Base-by-base conservation (phyloP, 2,329 filamentous ascomycete species). In the Cercospora canescens region DNA sequence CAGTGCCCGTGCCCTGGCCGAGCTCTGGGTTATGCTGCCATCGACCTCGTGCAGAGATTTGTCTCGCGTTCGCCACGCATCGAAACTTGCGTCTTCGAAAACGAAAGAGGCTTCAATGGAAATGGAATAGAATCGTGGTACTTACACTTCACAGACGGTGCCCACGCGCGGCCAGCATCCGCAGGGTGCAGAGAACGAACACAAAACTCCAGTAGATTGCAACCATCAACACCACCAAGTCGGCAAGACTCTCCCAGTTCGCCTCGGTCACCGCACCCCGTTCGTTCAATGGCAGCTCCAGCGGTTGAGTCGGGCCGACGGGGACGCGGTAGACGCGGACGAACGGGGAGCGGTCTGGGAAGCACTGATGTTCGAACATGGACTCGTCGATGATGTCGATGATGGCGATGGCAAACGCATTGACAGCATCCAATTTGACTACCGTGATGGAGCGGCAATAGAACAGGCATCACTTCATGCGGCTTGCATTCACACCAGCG, bases 331-430 rank as follows among this genome's bases (percentile, higher is more conserved):
- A 60, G 5, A 48, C 58, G 24, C 32, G 39, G 58, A 60, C 58
- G 58, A 34, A 32, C 32, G 58, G 58, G 9, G 37, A 37, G 28
- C 39, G 58, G 39, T 60, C 39, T 39, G 35, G 52, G 12, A 54
- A 56, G 61, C 24, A 63, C 35, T 30, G 35, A 9, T 56, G 32
- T 48, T 60, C 58, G 28, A 50, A 60, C 61, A 63, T 63, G 26
- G 21, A 26, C 35, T 57, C 6, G 24, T 14, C 1, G 45, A 48
- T 24, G 21, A 14, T 21, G 21, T 24, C 14, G 21, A 26, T 52
- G 45, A 26, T 30, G 45, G 45, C 16, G 45, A 50, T 6, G 14
- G 45, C 45, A 14, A 50, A 6, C 1, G 7, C 8, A 6, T n/a
- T 50, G 24, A 7, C 45, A 50, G 18, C 21, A 2, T 50, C 28